A percentile compares a stretch with the other conserved stretches of the same genome.
Conservation (phyloP, 108 stramenopile species). For the Asterionellopsis glacialis region DNA sequence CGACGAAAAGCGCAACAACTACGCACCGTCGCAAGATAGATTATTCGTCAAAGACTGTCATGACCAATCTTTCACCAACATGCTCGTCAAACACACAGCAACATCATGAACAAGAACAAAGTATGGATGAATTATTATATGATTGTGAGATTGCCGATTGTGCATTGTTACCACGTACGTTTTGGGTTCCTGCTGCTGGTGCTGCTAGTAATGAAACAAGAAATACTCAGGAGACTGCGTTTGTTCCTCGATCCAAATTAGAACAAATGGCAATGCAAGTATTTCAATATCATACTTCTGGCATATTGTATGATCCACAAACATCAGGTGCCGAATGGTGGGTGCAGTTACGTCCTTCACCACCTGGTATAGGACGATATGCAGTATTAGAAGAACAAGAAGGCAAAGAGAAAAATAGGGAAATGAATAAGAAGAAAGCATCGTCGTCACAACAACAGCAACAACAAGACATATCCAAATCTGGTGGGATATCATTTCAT, state of each 20-base stretch:
- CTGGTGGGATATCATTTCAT: conserved; percentile 71
- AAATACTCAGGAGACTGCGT: too few relatives aligned
- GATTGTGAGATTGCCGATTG: conserved; percentile 80
- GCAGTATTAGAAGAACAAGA: conserved; percentile 15
- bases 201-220: not conserved
- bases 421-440: conserved; percentile 1
- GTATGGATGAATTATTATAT: conserved; percentile 61
- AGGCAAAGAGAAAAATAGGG: conserved; percentile 2
- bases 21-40: conserved; percentile 18
- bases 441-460: conserved; percentile 3
- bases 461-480: conserved; percentile 13
- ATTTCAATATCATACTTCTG: conserved; percentile 59
- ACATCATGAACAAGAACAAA: conserved; percentile 1
- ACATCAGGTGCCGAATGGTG: conserved; percentile 82
- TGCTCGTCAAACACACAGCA: not conserved
- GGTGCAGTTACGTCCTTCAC: conserved; percentile 76
- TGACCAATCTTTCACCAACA: conserved; percentile 30
- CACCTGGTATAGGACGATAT: conserved; percentile 43
- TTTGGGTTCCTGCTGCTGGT: conserved; percentile 56
- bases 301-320: conserved; percentile 17
- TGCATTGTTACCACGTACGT: conserved; percentile 69
- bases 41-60: conserved; percentile 32
- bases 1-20: not conserved
- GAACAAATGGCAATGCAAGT: conserved; percentile 70
- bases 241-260: conserved; percentile 49